Percentiles rank a stretch among this genome's conserved stretches.
Evolutionary conservation across 805 yeast genomes (phyloP).

Genomic region (Dipodascopsis uninucleata): DNA sequence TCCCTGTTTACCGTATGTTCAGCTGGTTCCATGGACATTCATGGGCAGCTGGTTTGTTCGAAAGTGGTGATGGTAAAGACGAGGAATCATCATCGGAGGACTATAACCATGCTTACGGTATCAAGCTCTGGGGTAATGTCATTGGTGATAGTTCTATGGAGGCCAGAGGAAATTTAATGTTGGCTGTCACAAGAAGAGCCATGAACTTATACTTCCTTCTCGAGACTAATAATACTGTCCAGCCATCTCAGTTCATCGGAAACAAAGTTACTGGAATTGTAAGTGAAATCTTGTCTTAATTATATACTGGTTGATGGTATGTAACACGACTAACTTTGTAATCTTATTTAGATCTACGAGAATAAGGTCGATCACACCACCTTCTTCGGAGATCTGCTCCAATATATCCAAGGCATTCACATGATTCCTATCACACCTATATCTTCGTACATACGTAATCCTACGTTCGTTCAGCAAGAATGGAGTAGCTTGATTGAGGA

Average conservation of each 20-base stretch:
- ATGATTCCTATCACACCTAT: slow-evolving; percentile 70
- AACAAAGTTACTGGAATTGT: slow-evolving; percentile 66
- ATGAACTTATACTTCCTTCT: slow-evolving; percentile 56
- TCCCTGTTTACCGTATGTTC: slow-evolving; percentile 63
- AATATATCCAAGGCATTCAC: slow-evolving; percentile 74
- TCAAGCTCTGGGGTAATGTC: slow-evolving; percentile 67
- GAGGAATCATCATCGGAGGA: slow-evolving; percentile 73
- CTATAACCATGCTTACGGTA: slow-evolving; percentile 62
- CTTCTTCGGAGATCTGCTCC: slow-evolving; percentile 58
- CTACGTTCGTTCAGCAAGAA: slow-evolving; percentile 50
- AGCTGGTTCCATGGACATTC: slow-evolving; percentile 75
- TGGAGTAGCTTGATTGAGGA: slow-evolving; percentile 52
- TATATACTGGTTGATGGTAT: not conserved
- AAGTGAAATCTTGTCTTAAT: not conserved
- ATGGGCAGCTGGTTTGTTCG: slow-evolving; percentile 68
- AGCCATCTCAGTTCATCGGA: slow-evolving; percentile 49
- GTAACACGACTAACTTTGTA: too few relatives aligned
- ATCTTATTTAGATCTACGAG: slow-evolving; percentile 49
- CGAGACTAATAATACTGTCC: slow-evolving; percentile 45
- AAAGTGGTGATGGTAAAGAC: slow-evolving; percentile 64
- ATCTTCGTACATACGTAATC: slow-evolving; percentile 53
- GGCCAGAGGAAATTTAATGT: slow-evolving; percentile 54
- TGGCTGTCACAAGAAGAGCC: slow-evolving; percentile 53
- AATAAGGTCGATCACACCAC: slow-evolving; percentile 72
- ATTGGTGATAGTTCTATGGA: slow-evolving; percentile 50